phyloP scores from a whole-genome alignment of 2,329 filamentous ascomycete species.

The Arthrobotrys sphaeroides region DNA sequence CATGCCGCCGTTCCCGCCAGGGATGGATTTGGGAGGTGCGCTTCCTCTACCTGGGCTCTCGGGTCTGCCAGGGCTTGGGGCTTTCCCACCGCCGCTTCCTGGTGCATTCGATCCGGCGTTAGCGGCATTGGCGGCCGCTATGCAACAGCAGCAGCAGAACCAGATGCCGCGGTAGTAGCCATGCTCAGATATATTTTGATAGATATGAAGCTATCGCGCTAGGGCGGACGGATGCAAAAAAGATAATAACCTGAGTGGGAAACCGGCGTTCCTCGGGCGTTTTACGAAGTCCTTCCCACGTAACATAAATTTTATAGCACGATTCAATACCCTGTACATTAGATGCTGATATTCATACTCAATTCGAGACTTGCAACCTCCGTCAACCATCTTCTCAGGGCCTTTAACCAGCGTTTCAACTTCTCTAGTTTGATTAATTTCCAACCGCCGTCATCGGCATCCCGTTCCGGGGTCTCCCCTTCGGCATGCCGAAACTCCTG shows the following conservation, averaged over 20 bases:
- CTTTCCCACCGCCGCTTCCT: constrained; percentile 38
- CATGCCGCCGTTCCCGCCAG: constrained; percentile 40
- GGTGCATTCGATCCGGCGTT: constrained; percentile 44
- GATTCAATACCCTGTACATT: constrained; percentile 36
- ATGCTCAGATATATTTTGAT: not conserved
- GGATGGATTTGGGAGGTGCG: constrained; percentile 36
- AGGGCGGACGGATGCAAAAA: constrained; percentile 4
- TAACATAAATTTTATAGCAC: not conserved
- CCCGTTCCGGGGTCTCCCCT: not conserved
- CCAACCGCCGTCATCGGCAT: constrained; percentile 18
- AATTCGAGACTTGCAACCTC: not conserved
- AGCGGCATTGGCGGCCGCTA: constrained; percentile 40
- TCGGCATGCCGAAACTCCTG: constrained; percentile 42
- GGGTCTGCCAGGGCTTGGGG: constrained; percentile 42
- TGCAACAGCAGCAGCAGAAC: constrained; percentile 31
- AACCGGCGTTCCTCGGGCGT: constrained; percentile 27
- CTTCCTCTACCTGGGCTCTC: constrained; percentile 41
- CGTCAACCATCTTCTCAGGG: no score
- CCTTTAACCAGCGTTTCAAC: no score
- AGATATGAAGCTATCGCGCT: not conserved
- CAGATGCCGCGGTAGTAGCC: constrained; percentile 28
- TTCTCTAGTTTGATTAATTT: no score
- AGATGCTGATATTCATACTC: not conserved
- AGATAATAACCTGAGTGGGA: not conserved
- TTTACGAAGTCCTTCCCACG: no score